Evolutionary conservation across 225 moss, liverwort and hornwort genomes (phyloP), one percentile per base, ranked within the genome.

Genomic region (Ulota crispa): DNA sequence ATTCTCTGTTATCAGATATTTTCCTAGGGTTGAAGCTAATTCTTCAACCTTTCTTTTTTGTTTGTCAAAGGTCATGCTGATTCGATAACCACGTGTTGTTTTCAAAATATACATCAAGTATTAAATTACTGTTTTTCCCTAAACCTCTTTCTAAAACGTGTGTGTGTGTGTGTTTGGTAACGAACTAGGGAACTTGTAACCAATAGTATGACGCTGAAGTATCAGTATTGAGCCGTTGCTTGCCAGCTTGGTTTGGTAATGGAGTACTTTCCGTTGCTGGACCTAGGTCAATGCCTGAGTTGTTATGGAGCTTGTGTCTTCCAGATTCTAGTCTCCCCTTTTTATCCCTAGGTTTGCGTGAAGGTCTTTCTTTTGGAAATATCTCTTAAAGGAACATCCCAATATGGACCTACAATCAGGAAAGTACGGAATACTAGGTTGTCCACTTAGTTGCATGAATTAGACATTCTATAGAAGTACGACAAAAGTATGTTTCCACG

Each of bases 261-360:
- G 32, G 34, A 61, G 28, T 56, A 42, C 68, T 39, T 27, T 68
- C 80, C 50, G 34, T 74, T 65, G 30, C 41, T 23, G 3, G 9
- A 64, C 28, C 50, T 37, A 55, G 21, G n/a, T 64, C 0, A 74
- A 36, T 30, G 54, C 15, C 55, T 50, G 7, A 42, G 55, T 16
- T 81, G 28, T 65, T 81, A 31, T 41, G 73, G 53, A 65, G 71
- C 11, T 74, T 30, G 27, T 30, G 54, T 65, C 16, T 42, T 64
- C 81, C 6, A 73, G 62, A 30, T 28, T 55, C 3, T 10, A 63
- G 13, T 47, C 18, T 81, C 9, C 21, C 21, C 21, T 14, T 69
- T 14, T 69, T 43, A 19, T 43, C 34, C 61, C 43, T 63, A 72
- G 52, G 13, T 61, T 70, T 63, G 21, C 65, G 65, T 81, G 65